Evolutionary conservation across 2,329 filamentous ascomycete genomes (phyloP).

Genomic region (Botrytis porri): DNA sequence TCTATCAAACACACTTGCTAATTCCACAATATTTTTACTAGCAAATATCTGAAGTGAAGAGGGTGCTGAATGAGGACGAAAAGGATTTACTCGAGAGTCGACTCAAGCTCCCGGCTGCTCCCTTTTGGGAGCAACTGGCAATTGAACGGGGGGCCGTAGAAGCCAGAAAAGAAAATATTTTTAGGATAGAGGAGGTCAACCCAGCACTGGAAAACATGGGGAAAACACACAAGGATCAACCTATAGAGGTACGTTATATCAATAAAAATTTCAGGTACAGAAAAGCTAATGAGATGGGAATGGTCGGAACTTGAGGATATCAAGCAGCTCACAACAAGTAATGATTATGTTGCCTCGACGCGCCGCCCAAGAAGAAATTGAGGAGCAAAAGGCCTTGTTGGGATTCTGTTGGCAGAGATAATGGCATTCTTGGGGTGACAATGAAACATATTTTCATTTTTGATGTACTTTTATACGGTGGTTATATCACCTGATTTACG

Average conservation of each 20-base stretch:
- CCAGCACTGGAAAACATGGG: not conserved
- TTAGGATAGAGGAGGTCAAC: not conserved
- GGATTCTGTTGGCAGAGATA: not conserved
- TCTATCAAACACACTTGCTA: not conserved
- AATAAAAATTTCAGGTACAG: accelerated
- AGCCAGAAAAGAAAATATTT: not conserved
- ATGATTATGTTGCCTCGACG: not conserved
- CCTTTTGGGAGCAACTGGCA: not conserved
- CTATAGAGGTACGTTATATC: not conserved
- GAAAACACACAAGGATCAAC: not conserved
- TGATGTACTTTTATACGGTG: not conserved
- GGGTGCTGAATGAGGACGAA: not conserved
- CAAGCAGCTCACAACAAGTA: not conserved
- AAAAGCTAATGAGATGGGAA: not conserved
- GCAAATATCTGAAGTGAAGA: not conserved
- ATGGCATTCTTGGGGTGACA: not conserved
- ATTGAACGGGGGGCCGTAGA: not conserved
- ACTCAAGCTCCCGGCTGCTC: not conserved
- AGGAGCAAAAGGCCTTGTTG: not conserved
- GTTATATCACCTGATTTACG: accelerated
- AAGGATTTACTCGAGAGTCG: not conserved
- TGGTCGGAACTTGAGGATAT: not conserved
- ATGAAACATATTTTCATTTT: not conserved
- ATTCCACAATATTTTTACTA: not conserved
- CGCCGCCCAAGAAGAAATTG: not conserved